Base-by-base conservation (phyloP, 2,329 filamentous ascomycete genomes). In the Pezicula radicicola region DNA sequence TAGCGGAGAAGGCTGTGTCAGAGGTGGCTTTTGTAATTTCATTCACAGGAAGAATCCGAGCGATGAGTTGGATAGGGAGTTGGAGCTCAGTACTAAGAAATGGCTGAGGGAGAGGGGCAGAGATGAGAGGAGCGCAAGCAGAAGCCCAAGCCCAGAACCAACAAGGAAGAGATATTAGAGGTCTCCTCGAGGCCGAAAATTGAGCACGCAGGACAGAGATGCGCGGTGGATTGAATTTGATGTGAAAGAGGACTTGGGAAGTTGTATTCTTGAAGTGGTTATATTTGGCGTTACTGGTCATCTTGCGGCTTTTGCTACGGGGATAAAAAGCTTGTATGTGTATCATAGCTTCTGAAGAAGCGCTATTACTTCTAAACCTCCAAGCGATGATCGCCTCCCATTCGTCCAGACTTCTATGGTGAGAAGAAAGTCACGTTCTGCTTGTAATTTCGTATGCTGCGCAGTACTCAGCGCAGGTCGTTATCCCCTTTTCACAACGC, bases 1-100 rank as follows among this genome's bases (percentile, higher is more conserved):
- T 68, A 89, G 83, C 37, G 94, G 94, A 56, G 94, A 97, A 72
- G 94, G 94, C 42, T 99, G 94, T 72, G 91, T 96, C 41, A 82
- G 94, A 59, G 94, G 92, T 57, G 94, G 94, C 30, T 97, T 97
- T 77, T 99, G 94, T 80, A 99, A 99, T 72, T 99, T 99, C 72
- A 99, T 99, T 60, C 94, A 99, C 71, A 84, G 94, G 67, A 99
- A 99, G 78, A 94, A 97, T 69, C 94, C 94, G 4, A 84, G 82
- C 61, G 78, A 90, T 10, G 93, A 97, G 74, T 76, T 99, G 63
- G 94, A 99, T 56, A 77, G 87, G 58, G 94, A 99, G 62, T 72
- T 99, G 62, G 85, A 88, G 57, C 79, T 97, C 61, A 84, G 84
- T 64, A 97, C 93, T 57, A 96, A 96, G 82, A 97, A 97, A 79